phyloP scores from a whole-genome alignment of 257 asterid genomes.

The Nicotiana attenuata region DNA sequence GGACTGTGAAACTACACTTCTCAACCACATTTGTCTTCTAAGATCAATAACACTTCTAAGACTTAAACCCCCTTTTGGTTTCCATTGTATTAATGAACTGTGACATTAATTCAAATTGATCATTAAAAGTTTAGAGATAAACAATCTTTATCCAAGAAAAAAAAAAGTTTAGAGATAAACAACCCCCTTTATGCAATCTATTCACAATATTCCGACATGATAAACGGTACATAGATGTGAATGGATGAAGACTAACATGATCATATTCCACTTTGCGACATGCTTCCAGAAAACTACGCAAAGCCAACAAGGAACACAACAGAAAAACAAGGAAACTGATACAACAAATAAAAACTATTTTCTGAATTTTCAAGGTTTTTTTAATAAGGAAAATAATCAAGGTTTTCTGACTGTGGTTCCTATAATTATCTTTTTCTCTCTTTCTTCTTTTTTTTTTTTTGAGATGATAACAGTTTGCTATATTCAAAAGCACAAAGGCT shows the following conservation, averaged over 20 bases:
- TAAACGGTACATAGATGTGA: not conserved
- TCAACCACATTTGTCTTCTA: not conserved
- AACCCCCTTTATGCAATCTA: not conserved
- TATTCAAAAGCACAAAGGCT: too few relatives aligned
- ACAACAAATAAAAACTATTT: not conserved
- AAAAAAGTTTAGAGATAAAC: not conserved
- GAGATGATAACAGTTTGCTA: too few relatives aligned
- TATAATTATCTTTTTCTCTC: not conserved
- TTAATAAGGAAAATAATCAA: not conserved
- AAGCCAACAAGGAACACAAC: not conserved
- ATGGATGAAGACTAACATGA: slow-evolving; percentile 3
- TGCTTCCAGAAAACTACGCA: not conserved
- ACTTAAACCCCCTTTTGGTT: not conserved
- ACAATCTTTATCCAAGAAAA: not conserved
- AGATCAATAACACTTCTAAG: not conserved
- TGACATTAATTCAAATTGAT: not conserved
- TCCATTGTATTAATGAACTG: not conserved
- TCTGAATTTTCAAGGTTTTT: not conserved
- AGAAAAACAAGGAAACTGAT: not conserved
- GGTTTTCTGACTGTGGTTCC: not conserved
- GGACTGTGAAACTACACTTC: slow-evolving; percentile 2
- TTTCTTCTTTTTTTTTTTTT: not conserved
- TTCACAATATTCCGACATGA: not conserved
- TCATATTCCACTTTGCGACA: not conserved
- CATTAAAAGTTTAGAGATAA: not conserved